Evolutionary conservation across 2,329 filamentous ascomycete species (phyloP), one percentile per base, ranked within the genome.

Genomic region (Aspergillus japonicus): DNA sequence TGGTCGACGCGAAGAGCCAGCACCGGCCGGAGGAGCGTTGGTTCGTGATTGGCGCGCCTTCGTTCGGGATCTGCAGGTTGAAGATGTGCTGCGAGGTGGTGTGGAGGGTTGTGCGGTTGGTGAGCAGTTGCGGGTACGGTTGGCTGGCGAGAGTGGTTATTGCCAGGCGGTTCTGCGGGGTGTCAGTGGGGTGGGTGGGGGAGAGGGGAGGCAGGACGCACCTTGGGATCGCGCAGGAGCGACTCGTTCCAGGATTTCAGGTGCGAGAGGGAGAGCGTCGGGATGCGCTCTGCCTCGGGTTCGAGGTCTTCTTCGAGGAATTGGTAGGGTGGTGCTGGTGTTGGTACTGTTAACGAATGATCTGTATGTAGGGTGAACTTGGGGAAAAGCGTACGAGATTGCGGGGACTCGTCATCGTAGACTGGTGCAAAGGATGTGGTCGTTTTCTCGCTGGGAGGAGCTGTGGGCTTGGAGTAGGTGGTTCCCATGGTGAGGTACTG

Each of bases 1-100:
- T 96, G n/a, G 91, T 95, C 4, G 90, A 87, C 1, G 92, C 92
- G 68, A 96, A 96, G 63, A 96, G 85, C 92, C 92, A 96, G 81
- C 92, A 96, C 64, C 92, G 84, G 7, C 92, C 92, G 2, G 89
- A 92, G 7, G 85, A 85, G 35, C 88, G 83, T 78, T 96, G 92
- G 74, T 96, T 93, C 0, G 92, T 96, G 63, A 96, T 88, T 0
- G 92, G 92, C 0, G 82, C 83, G 52, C 92, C 92, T 74, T 96
- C 92, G 57, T 90, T 83, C 0, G 91, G 89, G 61, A 96, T 92
- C 73, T 87, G 87, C 73, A 92, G 78, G 71, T 93, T 96, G 86
- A 92, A 96, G 62, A 89, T 83, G 58, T 96, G 92, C 57, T 86
- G 88, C 72, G 95, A 89, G 47, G 83, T 77, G 61, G 91, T 84